Evolutionary conservation across 2,329 filamentous ascomycete species (phyloP), one percentile per base, ranked within the genome.

Genomic region (Penicillium sp.): DNA sequence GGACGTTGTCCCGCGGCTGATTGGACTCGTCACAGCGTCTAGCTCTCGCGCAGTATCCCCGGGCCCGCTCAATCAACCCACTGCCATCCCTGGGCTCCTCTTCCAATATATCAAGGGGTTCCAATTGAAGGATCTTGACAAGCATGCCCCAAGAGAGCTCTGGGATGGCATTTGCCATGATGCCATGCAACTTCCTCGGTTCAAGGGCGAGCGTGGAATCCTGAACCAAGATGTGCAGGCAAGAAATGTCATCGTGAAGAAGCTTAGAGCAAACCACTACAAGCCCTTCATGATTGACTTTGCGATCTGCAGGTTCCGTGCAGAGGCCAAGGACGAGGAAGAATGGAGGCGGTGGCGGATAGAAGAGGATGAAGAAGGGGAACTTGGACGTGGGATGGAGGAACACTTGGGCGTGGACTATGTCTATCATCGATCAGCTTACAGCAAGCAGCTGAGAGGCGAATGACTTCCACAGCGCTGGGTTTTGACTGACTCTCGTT

Each of bases 91-190:
- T 24, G 42, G 42, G 12, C 24, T 45, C 13, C 8, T 45, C 10
- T 9, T 45, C 24, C 42, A 45, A 3, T 45, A 45, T 45, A 12
- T 24, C 15, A 24, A 19, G 45, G 59, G 59, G 8, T 61, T 64
- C 40, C 56, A 53, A 3, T 59, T 69, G 42, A 56, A 51, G 7
- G 42, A 70, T 57, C 13, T 71, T 33, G 58, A 59, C 19, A 30
- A 37, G 4, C 33, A 58, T 22, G 53, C 64, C 0, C 63, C 61
- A 17, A 57, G 40, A 30, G 61, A 65, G 10, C 42, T 19, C 9
- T 70, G 63, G 63, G 66, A 69, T 42, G 19, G 19, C n/a, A 59
- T 70, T 12, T 68, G 65, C 33, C 66, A 71, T n/a, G 64, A 70
- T 8, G 65, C 69, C 22, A 65, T 71, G 59, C 50, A 42, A 35